Evolutionary conservation across 306 rosid species (phyloP).

Genomic region (Cyclanthera cordifolia): DNA sequence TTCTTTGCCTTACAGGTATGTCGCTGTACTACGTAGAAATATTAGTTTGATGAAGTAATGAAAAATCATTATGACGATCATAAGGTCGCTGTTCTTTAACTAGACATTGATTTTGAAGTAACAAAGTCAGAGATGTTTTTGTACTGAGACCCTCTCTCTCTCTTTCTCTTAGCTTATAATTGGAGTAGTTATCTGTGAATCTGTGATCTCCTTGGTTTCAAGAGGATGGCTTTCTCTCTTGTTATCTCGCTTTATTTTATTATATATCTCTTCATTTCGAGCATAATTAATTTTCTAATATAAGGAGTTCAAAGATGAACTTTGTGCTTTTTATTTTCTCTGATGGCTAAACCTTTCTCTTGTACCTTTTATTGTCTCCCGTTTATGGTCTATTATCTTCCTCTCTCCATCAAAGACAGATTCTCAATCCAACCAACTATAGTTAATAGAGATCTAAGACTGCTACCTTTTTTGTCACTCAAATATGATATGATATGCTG

Average conservation of each 20-base stretch:
- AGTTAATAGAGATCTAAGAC: background rate
- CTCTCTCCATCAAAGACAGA: background rate
- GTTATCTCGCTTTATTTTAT: background rate
- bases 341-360: background rate
- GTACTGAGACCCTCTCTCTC: background rate
- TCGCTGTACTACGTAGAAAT: background rate
- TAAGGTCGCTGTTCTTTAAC: background rate
- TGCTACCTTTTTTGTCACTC: background rate
- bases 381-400: background rate
- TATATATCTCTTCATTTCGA: background rate
- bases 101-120: background rate
- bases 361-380: background rate
- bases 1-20: slow-evolving; percentile 98
- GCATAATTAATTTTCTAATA: background rate
- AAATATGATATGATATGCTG: background rate
- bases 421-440: background rate
- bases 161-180: background rate
- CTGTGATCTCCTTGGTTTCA: background rate
- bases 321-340: background rate
- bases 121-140: background rate
- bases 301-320: background rate
- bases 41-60: background rate
- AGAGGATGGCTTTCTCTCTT: background rate
- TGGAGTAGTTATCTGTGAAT: background rate
- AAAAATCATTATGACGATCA: background rate